Conservation (phyloP, 768 basidiomycete genomes). For the Phlegmacium glaucopus region DNA sequence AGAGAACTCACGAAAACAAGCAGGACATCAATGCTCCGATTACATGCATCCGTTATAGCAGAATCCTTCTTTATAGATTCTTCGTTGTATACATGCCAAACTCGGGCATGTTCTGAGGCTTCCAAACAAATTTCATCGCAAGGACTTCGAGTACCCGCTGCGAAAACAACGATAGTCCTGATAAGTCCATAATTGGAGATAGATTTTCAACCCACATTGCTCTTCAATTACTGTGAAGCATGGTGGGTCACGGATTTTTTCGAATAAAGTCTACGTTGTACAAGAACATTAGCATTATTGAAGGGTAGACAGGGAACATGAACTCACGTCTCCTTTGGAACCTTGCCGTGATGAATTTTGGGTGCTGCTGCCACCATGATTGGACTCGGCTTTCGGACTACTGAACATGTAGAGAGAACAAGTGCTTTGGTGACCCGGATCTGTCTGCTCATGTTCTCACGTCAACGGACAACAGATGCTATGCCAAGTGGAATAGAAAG, state of each 20-base stretch:
- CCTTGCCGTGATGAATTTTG: not conserved
- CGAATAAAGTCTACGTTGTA: not conserved
- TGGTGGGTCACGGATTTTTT: not conserved
- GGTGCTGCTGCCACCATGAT: not conserved
- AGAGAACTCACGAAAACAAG: conserved; percentile 38
- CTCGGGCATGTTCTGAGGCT: conserved; percentile 27
- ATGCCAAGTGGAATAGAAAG: too few relatives aligned
- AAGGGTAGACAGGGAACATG: not conserved
- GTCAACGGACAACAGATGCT: too few relatives aligned
- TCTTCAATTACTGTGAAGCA: not conserved
- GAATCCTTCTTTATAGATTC: conserved; percentile 34
- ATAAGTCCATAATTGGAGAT: not conserved
- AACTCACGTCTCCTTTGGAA: not conserved
- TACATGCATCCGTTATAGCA: conserved; percentile 33
- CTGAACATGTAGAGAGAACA: too few relatives aligned
- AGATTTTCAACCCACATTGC: not conserved
- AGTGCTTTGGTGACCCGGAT: too few relatives aligned
- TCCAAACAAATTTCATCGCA: conserved; percentile 32
- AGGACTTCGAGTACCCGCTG: not conserved
- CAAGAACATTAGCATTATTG: not conserved
- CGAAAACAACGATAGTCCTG: not conserved
- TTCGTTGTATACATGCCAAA: conserved; percentile 43
- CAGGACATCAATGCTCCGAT: conserved; percentile 41
- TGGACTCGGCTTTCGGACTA: not conserved
- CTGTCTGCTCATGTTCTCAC: too few relatives aligned